Percentiles rank a stretch among this genome's conserved stretches.
phyloP scores from a whole-genome alignment of 306 rosid genomes.

The Malus asiatica region DNA sequence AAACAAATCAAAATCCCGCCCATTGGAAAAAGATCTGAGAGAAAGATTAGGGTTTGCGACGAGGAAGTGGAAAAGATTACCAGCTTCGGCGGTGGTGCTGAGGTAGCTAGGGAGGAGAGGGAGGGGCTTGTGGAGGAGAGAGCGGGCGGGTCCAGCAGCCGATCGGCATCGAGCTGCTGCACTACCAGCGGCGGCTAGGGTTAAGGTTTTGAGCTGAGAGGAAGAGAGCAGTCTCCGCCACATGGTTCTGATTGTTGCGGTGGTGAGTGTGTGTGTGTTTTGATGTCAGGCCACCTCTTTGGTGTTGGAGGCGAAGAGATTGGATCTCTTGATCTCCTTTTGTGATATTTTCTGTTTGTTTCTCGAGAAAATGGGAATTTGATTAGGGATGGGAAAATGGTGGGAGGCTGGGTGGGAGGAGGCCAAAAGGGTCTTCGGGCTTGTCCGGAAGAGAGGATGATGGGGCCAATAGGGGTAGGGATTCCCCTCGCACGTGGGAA shows the following conservation, averaged over 20 bases:
- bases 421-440: background rate
- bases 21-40: background rate
- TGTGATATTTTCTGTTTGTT: background rate
- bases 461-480: background rate
- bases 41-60: background rate
- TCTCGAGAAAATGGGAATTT: background rate
- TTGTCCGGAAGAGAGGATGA: background rate
- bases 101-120: constrained; percentile 27
- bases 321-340: background rate
- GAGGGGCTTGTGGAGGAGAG: constrained; percentile 7
- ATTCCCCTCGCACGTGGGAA: constrained; percentile 14
- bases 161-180: constrained; percentile 40
- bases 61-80: constrained; percentile 19
- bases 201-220: constrained; percentile 57
- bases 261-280: background rate
- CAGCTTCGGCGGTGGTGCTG: constrained; percentile 35
- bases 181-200: constrained; percentile 22
- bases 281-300: constrained; percentile 22
- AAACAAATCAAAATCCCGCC: background rate
- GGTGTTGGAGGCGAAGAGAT: background rate
- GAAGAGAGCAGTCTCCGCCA: constrained; percentile 67
- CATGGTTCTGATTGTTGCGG: constrained; percentile 27
- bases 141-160: constrained; percentile 23
- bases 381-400: background rate
- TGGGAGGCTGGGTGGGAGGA: background rate